Conservation (phyloP, 495 filamentous ascomycete genomes). For the Lindgomyces ingoldianus region DNA sequence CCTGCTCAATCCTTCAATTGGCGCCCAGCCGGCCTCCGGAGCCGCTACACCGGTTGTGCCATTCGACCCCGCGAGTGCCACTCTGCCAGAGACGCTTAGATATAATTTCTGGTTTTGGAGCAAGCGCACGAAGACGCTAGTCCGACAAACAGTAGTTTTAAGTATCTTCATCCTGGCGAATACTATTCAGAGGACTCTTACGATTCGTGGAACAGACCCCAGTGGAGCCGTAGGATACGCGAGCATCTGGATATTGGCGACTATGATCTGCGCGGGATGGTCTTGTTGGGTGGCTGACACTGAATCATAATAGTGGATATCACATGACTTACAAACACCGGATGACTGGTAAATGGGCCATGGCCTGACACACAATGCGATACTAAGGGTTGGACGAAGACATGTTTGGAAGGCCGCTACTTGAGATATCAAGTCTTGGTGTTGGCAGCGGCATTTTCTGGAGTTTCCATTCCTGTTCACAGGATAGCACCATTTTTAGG, state of each 20-base stretch:
- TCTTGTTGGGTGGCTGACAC: conserved; percentile 63
- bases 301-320: conserved; percentile 29
- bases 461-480: background rate
- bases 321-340: no score
- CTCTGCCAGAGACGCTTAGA: conserved; percentile 59
- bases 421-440: no score
- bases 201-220: conserved; percentile 65
- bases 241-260: conserved; percentile 66
- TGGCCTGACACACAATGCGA: background rate
- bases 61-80: conserved; percentile 58
- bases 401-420: no score
- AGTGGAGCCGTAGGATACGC: conserved; percentile 70
- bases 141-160: conserved; percentile 63
- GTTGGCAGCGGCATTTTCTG: no score
- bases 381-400: no score
- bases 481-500: no score
- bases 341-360: background rate
- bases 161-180: conserved; percentile 54
- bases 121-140: conserved; percentile 63
- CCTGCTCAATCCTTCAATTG: conserved; percentile 66
- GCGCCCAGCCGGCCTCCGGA: conserved; percentile 27
- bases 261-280: conserved; percentile 57
- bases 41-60: conserved; percentile 32
- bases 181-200: conserved; percentile 64
- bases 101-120: conserved; percentile 60